phyloP scores from a whole-genome alignment of 768 basidiomycete species.

The Mycena pura region DNA sequence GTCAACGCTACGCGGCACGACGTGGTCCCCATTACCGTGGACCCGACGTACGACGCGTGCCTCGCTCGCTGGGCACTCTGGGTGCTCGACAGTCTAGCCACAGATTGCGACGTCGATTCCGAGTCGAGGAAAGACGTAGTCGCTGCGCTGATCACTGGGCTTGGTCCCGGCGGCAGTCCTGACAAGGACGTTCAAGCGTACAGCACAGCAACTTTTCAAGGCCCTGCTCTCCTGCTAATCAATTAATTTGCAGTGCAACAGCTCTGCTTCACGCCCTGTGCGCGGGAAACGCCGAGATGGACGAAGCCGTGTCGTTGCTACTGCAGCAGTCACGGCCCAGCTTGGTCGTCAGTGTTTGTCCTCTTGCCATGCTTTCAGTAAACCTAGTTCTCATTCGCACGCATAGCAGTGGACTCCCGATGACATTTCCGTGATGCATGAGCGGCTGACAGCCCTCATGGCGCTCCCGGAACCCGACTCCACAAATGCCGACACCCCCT shows the following conservation, averaged over 20 bases:
- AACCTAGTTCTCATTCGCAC: neutral
- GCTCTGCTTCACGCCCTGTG: conserved; percentile 51
- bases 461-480: conserved; percentile 11
- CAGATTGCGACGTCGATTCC: conserved; percentile 36
- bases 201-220: neutral
- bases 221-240: neutral
- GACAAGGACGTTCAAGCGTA: conserved; percentile 43
- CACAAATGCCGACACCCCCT: neutral
- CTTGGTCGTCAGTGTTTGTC: conserved; percentile 30
- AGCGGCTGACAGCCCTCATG: conserved; percentile 52
- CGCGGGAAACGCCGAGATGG: conserved; percentile 42
- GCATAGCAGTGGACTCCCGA: conserved; percentile 57
- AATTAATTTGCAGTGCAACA: conserved; percentile 19
- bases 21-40: conserved; percentile 24
- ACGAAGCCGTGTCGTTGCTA: conserved; percentile 33
- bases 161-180: conserved; percentile 46
- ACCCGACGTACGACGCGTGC: conserved; percentile 54
- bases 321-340: conserved; percentile 24
- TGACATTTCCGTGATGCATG: conserved; percentile 62
- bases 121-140: conserved; percentile 56
- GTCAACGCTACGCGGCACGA: conserved; percentile 21
- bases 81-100: conserved; percentile 53
- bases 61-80: conserved; percentile 77
- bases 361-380: neutral
- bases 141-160: conserved; percentile 51